Base-by-base conservation (phyloP, 2,329 filamentous ascomycete genomes). In the Neofusicoccum umdonicola region DNA sequence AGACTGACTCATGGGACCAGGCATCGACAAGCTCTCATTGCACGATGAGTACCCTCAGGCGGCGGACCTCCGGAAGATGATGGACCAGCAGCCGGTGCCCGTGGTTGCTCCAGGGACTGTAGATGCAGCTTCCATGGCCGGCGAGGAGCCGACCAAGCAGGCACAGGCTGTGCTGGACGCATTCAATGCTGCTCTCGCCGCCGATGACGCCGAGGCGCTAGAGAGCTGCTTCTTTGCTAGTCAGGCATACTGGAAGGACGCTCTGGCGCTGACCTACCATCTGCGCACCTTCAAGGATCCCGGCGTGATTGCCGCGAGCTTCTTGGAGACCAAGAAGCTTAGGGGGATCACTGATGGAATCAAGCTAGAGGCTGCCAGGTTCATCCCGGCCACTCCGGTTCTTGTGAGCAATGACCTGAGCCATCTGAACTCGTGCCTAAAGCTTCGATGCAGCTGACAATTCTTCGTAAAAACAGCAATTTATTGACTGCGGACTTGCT, bases 251-350 rank as follows among this genome's bases (percentile, higher is more conserved):
- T 62, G 45, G 42, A 62, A 51, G 17, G 58, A 62, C 22, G 12
- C 31, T 19, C 45, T 62, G 45, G 58, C 47, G 2, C 34, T 62
- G 31, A 62, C 58, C 17, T 62, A 51, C 45, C 58, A 62, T 3
- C 19, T 51, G 19, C 58, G 58, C 13, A 62, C 58, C 19, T 62
- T 62, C 17, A 19, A 6, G 1, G 22, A 13, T 1, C 45, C 45
- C 9, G 35, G 6, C 2, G 22, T 42, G 4, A 62, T 62, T 17
- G 17, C 45, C 15, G 45, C 58, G 39, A 51, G 35, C 42, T 35
- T 62, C 19, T 34, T 62, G 19, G 35, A 62, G 8, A 48, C 39
- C 2, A 42, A 51, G n/a, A 9, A 1, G n/a, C 17, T 62, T 9
- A 51, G 58, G 13, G 1, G 15, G 1, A 9, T 62, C 19, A 51